Percentiles rank a stretch among this genome's conserved stretches.
phyloP scores from a whole-genome alignment of 1,284 basidiomycete species.

The Taiwanofungus camphoratus region DNA sequence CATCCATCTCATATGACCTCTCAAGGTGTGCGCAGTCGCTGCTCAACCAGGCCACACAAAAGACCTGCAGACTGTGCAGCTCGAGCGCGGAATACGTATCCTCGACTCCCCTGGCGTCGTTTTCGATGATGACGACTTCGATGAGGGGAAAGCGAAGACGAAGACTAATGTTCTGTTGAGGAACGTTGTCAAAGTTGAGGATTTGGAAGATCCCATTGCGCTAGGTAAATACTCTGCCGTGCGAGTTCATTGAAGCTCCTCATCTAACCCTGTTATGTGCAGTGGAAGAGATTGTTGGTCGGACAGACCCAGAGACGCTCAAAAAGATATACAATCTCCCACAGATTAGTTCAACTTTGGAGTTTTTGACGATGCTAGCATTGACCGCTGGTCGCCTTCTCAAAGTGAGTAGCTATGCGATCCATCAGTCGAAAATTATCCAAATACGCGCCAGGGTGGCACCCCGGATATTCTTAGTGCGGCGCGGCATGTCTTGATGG shows the following conservation, averaged over 20 bases:
- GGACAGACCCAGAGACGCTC: slow-evolving; percentile 66
- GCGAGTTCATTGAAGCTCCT: neutral
- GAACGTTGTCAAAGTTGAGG: slow-evolving; percentile 91
- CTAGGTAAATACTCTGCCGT: slow-evolving; percentile 68
- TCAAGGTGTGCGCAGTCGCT: slow-evolving; percentile 83
- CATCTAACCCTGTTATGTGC: slow-evolving; percentile 5
- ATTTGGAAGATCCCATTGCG: slow-evolving; percentile 85
- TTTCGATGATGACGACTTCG: slow-evolving; percentile 66
- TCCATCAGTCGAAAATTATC: no score
- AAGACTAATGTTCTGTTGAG: slow-evolving; percentile 75
- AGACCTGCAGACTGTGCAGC: slow-evolving; percentile 87
- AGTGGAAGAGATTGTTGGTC: slow-evolving; percentile 82
- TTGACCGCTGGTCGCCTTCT: slow-evolving; percentile 80
- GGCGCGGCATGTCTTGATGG: slow-evolving; percentile 81
- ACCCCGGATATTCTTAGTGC: slow-evolving; percentile 84
- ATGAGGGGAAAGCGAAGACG: slow-evolving; percentile 44
- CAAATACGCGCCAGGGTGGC: slow-evolving; percentile 56
- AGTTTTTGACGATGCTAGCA: slow-evolving; percentile 91
- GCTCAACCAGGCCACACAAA: slow-evolving; percentile 95
- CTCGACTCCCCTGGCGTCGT: slow-evolving; percentile 97
- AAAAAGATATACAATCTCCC: slow-evolving; percentile 84
- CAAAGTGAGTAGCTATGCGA: slow-evolving; percentile 45
- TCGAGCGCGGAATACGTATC: slow-evolving; percentile 90
- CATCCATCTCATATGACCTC: slow-evolving; percentile 38
- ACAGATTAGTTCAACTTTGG: slow-evolving; percentile 62